Evolutionary conservation across 2,329 filamentous ascomycete genomes (phyloP), one percentile per base, ranked within the genome.

Genomic region (Periconia macrospinosa): DNA sequence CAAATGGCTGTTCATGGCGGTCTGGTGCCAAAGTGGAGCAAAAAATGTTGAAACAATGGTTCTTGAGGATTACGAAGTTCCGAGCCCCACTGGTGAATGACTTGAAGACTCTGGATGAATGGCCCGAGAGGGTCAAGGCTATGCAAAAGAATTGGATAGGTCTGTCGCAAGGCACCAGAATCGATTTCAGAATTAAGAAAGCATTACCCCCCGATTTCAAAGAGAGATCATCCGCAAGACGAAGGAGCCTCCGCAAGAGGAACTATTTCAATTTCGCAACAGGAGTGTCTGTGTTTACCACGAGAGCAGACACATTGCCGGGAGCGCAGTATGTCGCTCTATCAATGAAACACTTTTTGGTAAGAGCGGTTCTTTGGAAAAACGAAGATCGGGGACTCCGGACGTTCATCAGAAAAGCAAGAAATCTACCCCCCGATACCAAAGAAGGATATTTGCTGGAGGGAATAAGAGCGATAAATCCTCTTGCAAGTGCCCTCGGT

Each of bases 101-200:
- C 57, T 79, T 96, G 1, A 84, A 91, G 30, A 74, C 78, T 3
- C 79, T 96, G 35, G 79, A 83, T 13, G 78, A 83, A 18, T 96
- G 92, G 92, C 92, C 92, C 0, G 90, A 94, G 60, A 84, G 87
- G 62, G 92, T 96, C 9, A 66, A 93, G 33, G 78, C 88, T 3
- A 92, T 94, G 85, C 92, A 96, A 72, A 86, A 82, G 63, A 91
- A 96, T 68, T 96, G 92, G 92, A 81, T 96, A 23, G 92, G 92
- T 27, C 90, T 86, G 66, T 94, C 90, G 1, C 79, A 79, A 10
- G 91, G 91, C 20, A 88, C 88, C 15, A 81, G 83, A 56, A 81
- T 95, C 68, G 86, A 84, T 63, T 96, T 95, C 56, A 82, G 83
- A 1, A 71, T 92, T 37, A 61, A 81, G 59, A 73, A 76, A 37